Evolutionary conservation across 352 stramenopile genomes (phyloP), one percentile per base, ranked within the genome.

Genomic region (Labyrinthula sp.): DNA sequence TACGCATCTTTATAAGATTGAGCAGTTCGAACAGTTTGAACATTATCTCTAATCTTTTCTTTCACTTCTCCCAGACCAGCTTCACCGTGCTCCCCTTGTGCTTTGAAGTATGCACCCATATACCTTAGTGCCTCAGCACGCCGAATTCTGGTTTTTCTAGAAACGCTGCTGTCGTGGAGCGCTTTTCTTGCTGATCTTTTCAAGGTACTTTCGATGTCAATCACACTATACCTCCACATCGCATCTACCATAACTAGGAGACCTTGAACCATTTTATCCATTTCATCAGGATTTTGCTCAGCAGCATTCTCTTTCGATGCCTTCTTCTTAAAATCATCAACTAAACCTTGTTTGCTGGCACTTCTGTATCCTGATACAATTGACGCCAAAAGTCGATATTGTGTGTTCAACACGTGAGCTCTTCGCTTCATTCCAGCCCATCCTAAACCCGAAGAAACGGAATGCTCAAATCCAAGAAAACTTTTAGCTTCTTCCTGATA

Each of bases 131-230:
- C 57, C 3, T 46, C 28, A 10, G 57, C 57, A 30, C 57, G 57
- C 20, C 31, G 8, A 5, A 55, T 30, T 14, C 49, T 50, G 10
- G 38, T 20, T 5, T 45, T 25, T 3, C 40, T 24, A 14, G 35
- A 20, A 9, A 58, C 57, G 10, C 25, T 47, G 14, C 47, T 29
- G 37, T 63, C 57, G 40, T 52, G 54, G 38, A 62, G 35, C 17
- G 62, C 21, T 27, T 64, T 64, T 26, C 43, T 47, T 48, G 47
- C 59, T 5, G 50, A 38, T 27, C 36, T 57, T 24, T 36, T 40
- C 21, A 64, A 45, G 3, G 54, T 62, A 18, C 37, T 10, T 31
- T 64, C 54, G 23, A 64, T 38, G 48, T 64, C 58, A 20, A 64
- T 18, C 25, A 64, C 58, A 17, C 31, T 57, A 7, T 59, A 40